Conservation (phyloP, 139 green algal species). For the Tetraselmis striata region DNA sequence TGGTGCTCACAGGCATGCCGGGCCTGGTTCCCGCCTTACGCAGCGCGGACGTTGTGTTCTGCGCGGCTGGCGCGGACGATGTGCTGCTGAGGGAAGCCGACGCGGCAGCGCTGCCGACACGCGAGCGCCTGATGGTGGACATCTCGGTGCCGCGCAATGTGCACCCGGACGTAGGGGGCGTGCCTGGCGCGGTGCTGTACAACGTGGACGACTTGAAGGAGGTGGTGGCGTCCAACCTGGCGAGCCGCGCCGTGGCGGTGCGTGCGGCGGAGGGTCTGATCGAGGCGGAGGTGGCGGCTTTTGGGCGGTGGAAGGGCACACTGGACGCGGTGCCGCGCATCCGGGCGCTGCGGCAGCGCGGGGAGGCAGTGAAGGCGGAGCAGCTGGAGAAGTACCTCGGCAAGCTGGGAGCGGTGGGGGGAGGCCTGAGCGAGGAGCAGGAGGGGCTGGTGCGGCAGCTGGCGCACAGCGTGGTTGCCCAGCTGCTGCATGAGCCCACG, state of each 20-base stretch:
- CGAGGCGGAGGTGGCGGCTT: constrained; percentile 69
- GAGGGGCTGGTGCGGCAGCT: constrained; percentile 90
- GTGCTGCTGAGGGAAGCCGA: constrained; percentile 74
- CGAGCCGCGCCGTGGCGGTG: constrained; percentile 73
- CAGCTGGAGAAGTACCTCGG: constrained; percentile 84
- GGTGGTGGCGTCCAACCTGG: constrained; percentile 94
- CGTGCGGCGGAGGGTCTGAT: constrained; percentile 62
- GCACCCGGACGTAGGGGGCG: constrained; percentile 62
- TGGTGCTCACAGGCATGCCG: constrained; percentile 88
- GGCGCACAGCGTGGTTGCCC: constrained; percentile 92
- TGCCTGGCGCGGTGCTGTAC: constrained; percentile 71
- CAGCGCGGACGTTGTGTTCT: constrained; percentile 87
- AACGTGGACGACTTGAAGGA: constrained; percentile 99
- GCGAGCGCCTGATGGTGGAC: constrained; percentile 89
- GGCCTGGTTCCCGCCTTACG: constrained; percentile 83
- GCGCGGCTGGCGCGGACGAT: constrained; percentile 77
- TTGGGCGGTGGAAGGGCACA: constrained; percentile 96
- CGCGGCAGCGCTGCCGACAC: constrained; percentile 47
- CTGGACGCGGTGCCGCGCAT: constrained; percentile 98
- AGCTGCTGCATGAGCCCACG: constrained; percentile 98
- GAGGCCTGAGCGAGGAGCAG: constrained; percentile 95
- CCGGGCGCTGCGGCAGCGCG: constrained; percentile 87
- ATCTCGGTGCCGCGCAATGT: constrained; percentile 98
- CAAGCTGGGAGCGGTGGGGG: constrained; percentile 67
- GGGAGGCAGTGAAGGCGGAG: constrained; percentile 74